Conservation (phyloP, 352 stramenopile species). For the Phytophthora europaea region DNA sequence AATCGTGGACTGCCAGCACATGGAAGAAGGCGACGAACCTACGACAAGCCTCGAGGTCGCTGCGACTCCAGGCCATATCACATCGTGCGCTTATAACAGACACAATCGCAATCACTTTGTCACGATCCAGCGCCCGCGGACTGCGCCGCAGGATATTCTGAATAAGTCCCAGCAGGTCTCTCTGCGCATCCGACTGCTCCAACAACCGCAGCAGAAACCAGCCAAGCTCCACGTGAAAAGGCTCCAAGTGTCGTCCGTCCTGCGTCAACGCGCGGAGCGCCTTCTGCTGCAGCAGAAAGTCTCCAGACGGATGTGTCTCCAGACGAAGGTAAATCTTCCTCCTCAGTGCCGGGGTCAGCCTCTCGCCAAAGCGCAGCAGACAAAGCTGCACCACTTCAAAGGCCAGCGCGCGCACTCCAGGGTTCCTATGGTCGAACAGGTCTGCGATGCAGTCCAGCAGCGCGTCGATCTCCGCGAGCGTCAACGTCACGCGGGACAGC, state of each 20-base stretch:
- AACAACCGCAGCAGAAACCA: constrained; percentile 82
- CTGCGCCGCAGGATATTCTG: constrained; percentile 79
- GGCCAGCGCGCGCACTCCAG: constrained; percentile 70
- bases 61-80: constrained; percentile 76
- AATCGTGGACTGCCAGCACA: constrained; percentile 65
- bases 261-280: constrained; percentile 70
- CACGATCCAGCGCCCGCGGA: constrained; percentile 60
- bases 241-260: constrained; percentile 71
- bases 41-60: constrained; percentile 79
- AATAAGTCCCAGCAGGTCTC: constrained; percentile 78
- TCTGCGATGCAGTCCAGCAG: constrained; percentile 76
- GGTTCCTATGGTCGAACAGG: constrained; percentile 78
- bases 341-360: constrained; percentile 53
- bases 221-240: constrained; percentile 77
- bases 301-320: constrained; percentile 53
- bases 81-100: constrained; percentile 73
- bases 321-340: constrained; percentile 69
- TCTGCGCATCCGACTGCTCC: constrained; percentile 85
- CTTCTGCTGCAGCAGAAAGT: constrained; percentile 75
- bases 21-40: constrained; percentile 84
- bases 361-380: constrained; percentile 64
- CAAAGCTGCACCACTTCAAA: constrained; percentile 84
- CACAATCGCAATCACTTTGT: constrained; percentile 78
- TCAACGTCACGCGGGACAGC: constrained; percentile 25
- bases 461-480: constrained; percentile 60